Evolutionary conservation across 2,329 filamentous ascomycete species (phyloP).

Genomic region (Colletotrichum falcatum): DNA sequence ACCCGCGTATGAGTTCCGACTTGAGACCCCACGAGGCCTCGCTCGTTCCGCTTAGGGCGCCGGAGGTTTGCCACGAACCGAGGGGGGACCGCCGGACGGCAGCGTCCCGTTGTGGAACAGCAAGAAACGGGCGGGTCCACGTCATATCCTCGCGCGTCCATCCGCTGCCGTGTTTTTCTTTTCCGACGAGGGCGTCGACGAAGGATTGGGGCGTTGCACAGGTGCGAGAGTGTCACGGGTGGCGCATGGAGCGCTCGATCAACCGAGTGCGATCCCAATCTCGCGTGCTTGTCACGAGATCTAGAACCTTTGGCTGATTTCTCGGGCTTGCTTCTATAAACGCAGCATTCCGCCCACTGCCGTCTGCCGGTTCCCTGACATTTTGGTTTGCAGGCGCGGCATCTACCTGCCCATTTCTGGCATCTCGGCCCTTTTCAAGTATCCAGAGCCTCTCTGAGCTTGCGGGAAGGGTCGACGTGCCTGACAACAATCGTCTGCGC

Average conservation of each 20-base stretch:
- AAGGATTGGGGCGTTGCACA: background rate
- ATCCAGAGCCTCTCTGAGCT: too few species aligned
- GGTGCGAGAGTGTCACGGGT: background rate
- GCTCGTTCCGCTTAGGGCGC: background rate
- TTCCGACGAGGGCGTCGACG: background rate
- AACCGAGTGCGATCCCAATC: background rate
- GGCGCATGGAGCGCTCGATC: background rate
- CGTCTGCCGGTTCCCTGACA: background rate
- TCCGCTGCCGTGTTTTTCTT: background rate
- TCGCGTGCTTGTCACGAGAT: too few species aligned
- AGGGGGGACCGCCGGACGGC: background rate
- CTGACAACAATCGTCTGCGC: background rate
- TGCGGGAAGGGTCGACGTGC: too few species aligned
- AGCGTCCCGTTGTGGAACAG: background rate
- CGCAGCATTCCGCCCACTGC: background rate
- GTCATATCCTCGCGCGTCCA: background rate
- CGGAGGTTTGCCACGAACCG: background rate
- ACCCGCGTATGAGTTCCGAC: background rate
- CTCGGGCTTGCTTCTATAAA: background rate
- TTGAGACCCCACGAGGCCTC: background rate
- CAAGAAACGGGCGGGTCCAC: background rate
- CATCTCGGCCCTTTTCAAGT: background rate
- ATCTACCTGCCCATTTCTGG: too few species aligned
- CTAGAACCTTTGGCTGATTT: background rate
- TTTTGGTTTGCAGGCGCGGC: background rate